Conservation (phyloP, 495 filamentous ascomycete genomes). For the Penicillium macrosclerotiorum region DNA sequence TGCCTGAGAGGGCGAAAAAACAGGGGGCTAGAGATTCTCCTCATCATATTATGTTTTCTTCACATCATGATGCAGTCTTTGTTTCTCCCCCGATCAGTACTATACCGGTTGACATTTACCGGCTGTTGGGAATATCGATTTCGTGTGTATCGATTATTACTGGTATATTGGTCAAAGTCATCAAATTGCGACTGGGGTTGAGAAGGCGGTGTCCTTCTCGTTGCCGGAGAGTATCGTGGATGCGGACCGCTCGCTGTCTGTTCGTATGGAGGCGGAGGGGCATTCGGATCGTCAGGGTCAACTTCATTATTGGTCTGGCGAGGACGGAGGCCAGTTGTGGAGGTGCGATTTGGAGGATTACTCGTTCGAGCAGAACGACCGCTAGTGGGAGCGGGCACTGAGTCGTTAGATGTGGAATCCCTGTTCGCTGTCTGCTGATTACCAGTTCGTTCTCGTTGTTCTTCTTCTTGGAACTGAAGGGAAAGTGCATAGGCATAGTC, state of each 20-base stretch:
- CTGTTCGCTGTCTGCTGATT: slow-evolving; percentile 5
- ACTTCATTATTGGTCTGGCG: slow-evolving; percentile 20
- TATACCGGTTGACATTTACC: slow-evolving; percentile 17
- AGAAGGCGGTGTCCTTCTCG: slow-evolving; percentile 55
- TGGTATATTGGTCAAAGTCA: slow-evolving; percentile 29
- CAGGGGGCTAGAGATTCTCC: background rate
- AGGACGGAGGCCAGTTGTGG: slow-evolving; percentile 22
- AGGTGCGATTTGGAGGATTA: slow-evolving; percentile 18
- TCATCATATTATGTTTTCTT: slow-evolving; percentile 4
- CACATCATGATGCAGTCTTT: slow-evolving; percentile 50
- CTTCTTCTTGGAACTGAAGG: slow-evolving; percentile 47
- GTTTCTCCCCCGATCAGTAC: slow-evolving; percentile 21
- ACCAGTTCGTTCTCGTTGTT: slow-evolving; percentile 22
- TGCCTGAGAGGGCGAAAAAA: background rate
- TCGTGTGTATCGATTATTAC: slow-evolving; percentile 24
- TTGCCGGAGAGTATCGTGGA: slow-evolving; percentile 65
- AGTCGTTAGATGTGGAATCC: slow-evolving; percentile 1
- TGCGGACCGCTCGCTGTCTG: slow-evolving; percentile 64
- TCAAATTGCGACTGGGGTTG: too few relatives aligned
- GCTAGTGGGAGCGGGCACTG: slow-evolving; percentile 5
- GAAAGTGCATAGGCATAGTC: slow-evolving; percentile 49
- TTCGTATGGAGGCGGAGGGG: slow-evolving; percentile 78
- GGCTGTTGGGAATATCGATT: slow-evolving; percentile 11
- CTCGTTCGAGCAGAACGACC: slow-evolving; percentile 14
- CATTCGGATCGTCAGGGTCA: slow-evolving; percentile 47